Evolutionary conservation across 495 filamentous ascomycete genomes (phyloP).

Genomic region (Saxispiralis lemnorum): DNA sequence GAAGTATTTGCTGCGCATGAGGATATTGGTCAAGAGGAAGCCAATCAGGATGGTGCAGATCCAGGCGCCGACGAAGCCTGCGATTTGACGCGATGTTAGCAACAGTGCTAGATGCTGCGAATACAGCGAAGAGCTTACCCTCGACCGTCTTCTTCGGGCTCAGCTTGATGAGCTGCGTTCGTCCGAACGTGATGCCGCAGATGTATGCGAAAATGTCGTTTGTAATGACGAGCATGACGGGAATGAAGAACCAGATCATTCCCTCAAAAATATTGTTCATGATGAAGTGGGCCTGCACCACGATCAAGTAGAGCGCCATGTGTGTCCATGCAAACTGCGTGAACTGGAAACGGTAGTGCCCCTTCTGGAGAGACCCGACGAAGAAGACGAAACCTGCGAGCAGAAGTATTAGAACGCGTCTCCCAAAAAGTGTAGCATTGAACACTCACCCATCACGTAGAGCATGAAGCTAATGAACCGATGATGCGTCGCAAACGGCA

Average conservation of each 20-base stretch:
- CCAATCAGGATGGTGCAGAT: constrained; percentile 81
- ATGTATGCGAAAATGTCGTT: constrained; percentile 99
- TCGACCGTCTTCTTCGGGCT: constrained; percentile 99
- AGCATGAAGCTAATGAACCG: constrained; percentile 97
- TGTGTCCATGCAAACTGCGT: constrained; percentile 98
- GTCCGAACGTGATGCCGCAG: constrained; percentile 89
- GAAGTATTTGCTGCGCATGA: constrained; percentile 92
- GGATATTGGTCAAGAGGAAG: constrained; percentile 60
- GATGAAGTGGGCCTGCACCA: constrained; percentile 96
- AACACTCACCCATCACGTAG: constrained; percentile 71
- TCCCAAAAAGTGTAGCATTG: background rate
- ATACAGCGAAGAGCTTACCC: constrained; percentile 20
- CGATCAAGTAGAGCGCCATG: constrained; percentile 95
- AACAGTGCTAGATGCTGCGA: background rate
- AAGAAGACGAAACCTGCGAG: constrained; percentile 88
- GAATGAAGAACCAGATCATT: constrained; percentile 99
- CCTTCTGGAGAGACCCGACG: constrained; percentile 84
- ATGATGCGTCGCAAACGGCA: constrained; percentile 91
- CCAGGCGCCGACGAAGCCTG: constrained; percentile 85
- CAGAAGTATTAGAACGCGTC: background rate
- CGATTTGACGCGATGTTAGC: background rate
- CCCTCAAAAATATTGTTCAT: constrained; percentile 99
- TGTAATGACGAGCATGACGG: constrained; percentile 83
- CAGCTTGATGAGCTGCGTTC: constrained; percentile 92
- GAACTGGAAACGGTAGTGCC: constrained; percentile 95